Conservation (phyloP, 768 basidiomycete genomes). For the Kwoniella europaea region DNA sequence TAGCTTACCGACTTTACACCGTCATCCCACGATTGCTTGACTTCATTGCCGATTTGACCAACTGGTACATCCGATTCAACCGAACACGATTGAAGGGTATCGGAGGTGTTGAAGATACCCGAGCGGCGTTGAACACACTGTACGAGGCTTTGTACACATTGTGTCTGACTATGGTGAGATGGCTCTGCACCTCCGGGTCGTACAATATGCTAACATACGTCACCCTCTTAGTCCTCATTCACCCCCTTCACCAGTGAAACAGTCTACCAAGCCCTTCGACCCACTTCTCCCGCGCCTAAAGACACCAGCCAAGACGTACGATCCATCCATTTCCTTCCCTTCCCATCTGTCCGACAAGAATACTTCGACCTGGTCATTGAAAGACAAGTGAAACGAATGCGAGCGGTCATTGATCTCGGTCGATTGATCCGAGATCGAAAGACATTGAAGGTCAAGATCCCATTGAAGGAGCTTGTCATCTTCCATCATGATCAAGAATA, state of each 20-base stretch:
- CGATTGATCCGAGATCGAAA: conserved; percentile 85
- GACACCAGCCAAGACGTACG: conserved; percentile 72
- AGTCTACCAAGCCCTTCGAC: conserved; percentile 90
- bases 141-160: conserved; percentile 94
- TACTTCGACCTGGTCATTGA: conserved; percentile 94
- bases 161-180: conserved; percentile 86
- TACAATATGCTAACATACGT: too few relatives aligned
- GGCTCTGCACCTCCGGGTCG: too few relatives aligned
- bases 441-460: conserved; percentile 81
- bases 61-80: conserved; percentile 99
- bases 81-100: conserved; percentile 93
- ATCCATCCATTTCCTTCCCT: conserved; percentile 92
- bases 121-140: conserved; percentile 86
- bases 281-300: conserved; percentile 66
- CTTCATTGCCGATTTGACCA: conserved; percentile 93
- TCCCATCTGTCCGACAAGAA: conserved; percentile 90
- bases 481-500: conserved; percentile 88
- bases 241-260: conserved; percentile 98
- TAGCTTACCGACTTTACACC: conserved; percentile 90
- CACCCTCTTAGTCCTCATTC: conserved; percentile 77
- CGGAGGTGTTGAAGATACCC: conserved; percentile 84
- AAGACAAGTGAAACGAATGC: conserved; percentile 92
- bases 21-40: conserved; percentile 93
- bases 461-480: conserved; percentile 86
- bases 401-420: conserved; percentile 88